phyloP scores from a whole-genome alignment of 257 asterid genomes.

The Asclepias syriaca region DNA sequence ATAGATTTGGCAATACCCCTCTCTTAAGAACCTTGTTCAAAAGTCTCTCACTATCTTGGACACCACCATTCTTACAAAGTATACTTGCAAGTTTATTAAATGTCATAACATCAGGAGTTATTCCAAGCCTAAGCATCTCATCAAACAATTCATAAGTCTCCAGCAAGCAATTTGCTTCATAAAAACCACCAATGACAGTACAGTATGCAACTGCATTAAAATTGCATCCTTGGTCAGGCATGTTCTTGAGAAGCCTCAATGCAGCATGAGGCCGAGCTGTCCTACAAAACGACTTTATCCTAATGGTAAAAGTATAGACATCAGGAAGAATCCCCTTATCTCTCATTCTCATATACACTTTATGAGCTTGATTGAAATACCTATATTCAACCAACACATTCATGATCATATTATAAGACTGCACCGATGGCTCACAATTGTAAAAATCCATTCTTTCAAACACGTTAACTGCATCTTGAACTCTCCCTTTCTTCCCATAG shows the following conservation, averaged over 20 bases:
- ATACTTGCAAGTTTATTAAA: conserved; percentile 68
- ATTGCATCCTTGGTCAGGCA: conserved; percentile 71
- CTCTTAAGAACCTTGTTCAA: conserved; percentile 72
- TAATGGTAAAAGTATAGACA: conserved; percentile 71
- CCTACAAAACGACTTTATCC: conserved; percentile 84
- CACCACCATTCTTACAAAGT: conserved; percentile 75
- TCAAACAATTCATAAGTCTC: conserved; percentile 64
- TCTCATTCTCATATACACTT: conserved; percentile 77
- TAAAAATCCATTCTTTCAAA: conserved; percentile 93
- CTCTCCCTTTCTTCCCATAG: conserved; percentile 65
- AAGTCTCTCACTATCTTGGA: conserved; percentile 62
- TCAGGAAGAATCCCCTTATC: conserved; percentile 69
- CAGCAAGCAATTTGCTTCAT: conserved; percentile 35
- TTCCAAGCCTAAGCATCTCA: conserved; percentile 61
- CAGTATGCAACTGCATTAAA: conserved; percentile 72
- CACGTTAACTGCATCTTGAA: conserved; percentile 76
- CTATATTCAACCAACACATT: conserved; percentile 75
- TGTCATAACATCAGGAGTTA: conserved; percentile 58
- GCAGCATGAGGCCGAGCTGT: conserved; percentile 75
- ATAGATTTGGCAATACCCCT: conserved; percentile 70
- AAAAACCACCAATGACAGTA: conserved; percentile 74
- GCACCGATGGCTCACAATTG: conserved; percentile 63
- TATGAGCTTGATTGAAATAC: conserved; percentile 74
- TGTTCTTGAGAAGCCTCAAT: conserved; percentile 77
- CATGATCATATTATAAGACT: conserved; percentile 70